Conservation (phyloP, 768 basidiomycete genomes). For the Suillus ampliporus region DNA sequence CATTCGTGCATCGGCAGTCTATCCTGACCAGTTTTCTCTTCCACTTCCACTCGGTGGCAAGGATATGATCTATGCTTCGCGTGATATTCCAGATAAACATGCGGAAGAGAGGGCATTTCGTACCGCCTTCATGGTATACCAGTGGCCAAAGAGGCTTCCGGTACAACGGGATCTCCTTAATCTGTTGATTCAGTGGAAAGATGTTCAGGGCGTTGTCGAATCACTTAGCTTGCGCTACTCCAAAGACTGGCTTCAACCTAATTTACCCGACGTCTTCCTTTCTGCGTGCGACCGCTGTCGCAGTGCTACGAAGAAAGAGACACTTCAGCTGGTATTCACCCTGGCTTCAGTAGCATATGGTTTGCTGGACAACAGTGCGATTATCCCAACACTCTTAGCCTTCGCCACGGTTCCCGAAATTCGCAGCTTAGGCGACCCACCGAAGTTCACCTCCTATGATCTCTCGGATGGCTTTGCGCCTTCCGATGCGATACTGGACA, state of each 20-base stretch:
- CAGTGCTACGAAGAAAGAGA: neutral
- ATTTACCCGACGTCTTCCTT: neutral
- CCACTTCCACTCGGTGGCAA: neutral
- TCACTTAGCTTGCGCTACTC: neutral
- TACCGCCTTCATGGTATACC: neutral
- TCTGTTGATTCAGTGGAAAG: neutral
- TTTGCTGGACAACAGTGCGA: neutral
- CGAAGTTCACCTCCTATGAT: neutral
- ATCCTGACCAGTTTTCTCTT: neutral
- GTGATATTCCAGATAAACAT: neutral
- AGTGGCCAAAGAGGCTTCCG: neutral
- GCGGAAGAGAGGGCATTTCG: neutral
- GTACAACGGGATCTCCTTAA: neutral
- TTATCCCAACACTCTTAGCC: neutral
- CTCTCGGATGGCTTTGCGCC: neutral
- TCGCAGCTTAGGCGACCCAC: neutral
- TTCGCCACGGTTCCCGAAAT: neutral
- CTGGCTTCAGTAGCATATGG: neutral
- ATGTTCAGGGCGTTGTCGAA: neutral
- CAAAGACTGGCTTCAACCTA: neutral
- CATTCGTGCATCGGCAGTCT: constrained; percentile 10
- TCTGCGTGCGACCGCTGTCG: neutral
- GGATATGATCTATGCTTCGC: neutral
- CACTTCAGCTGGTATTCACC: neutral
- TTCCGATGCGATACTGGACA: neutral